phyloP scores from a whole-genome alignment of 805 yeast species.

The Hanseniaspora hatyaiensis region DNA sequence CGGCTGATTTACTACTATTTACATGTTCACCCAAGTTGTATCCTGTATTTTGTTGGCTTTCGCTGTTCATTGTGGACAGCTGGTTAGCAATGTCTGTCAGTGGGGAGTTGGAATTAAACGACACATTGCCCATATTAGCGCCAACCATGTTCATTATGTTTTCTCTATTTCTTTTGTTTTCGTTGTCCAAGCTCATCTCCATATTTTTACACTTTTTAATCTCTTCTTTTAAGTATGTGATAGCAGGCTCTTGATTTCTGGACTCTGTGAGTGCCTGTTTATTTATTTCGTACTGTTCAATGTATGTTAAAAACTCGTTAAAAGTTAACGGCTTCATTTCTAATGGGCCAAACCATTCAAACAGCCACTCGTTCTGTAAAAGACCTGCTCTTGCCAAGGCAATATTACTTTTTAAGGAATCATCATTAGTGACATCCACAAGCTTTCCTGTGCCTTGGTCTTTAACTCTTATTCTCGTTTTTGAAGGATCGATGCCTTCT shows the following conservation, averaged over 20 bases:
- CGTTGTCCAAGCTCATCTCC: conserved; percentile 3
- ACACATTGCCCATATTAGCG: conserved; percentile 14
- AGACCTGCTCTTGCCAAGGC: conserved; percentile 35
- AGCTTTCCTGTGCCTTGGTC: conserved; percentile 26
- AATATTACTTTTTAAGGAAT: conserved; percentile 29
- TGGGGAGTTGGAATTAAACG: conserved; percentile 5
- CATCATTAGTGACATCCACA: conserved; percentile 23
- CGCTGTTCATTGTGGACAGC: neutral
- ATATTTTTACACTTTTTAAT: conserved; percentile 19
- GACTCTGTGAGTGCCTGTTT: conserved; percentile 21
- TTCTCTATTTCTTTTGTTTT: conserved; percentile 20
- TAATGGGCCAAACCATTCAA: conserved; percentile 54
- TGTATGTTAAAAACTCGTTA: conserved; percentile 29
- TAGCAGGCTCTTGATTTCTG: conserved; percentile 15
- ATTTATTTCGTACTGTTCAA: conserved; percentile 26
- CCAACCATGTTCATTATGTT: conserved; percentile 18
- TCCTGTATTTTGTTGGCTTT: neutral
- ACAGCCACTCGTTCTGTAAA: conserved; percentile 34
- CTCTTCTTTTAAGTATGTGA: conserved; percentile 3
- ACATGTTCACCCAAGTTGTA: neutral
- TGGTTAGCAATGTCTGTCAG: conserved; percentile 12
- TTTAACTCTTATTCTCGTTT: conserved; percentile 25
- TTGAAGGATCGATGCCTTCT: conserved; percentile 30
- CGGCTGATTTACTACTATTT: neutral
- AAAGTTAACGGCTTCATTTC: conserved; percentile 42